These are phyloP conservation scores for Violaceomyces palustris DNA, from an alignment of 1,284 basidiomycete genomes.

Conservation along the genomic window DNA sequence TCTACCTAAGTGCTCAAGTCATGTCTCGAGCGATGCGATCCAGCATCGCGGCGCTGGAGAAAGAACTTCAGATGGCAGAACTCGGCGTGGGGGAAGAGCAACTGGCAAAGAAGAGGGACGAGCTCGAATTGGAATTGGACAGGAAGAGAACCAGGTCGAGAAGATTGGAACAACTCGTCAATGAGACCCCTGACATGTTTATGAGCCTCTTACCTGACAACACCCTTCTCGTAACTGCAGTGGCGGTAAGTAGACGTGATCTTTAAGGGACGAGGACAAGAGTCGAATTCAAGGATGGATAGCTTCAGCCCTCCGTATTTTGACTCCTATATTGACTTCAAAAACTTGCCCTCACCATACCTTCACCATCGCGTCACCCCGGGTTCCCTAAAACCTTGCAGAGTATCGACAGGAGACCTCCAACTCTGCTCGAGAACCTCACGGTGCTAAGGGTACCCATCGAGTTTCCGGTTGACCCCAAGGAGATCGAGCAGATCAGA, in stretches of 20 bases:
- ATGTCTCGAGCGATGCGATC: constrained; percentile 16
- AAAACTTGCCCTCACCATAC: not conserved
- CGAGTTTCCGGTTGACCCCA: not conserved
- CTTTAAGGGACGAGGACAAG: too few species aligned
- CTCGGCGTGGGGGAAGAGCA: constrained; percentile 7
- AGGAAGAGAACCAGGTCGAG: constrained; percentile 21
- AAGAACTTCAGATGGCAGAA: constrained; percentile 34
- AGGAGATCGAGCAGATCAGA: constrained; percentile 3
- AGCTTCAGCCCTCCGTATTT: too few species aligned
- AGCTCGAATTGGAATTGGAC: constrained; percentile 19
- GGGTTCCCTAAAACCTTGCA: not conserved
- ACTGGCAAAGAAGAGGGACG: constrained; percentile 2
- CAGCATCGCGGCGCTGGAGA: constrained; percentile 22
- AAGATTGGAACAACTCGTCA: constrained; percentile 29
- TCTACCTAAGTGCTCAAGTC: constrained; percentile 25
- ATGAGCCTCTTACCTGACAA: constrained; percentile 14
- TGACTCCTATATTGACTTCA: too few species aligned
- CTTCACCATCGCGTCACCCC: not conserved
- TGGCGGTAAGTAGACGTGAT: constrained; percentile 9
- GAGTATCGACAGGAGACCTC: constrained; percentile 35
- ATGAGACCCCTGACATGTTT: constrained; percentile 39
- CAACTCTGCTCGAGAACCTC: constrained; percentile 29
- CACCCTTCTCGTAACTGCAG: constrained; percentile 19
- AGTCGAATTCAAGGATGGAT: too few species aligned
- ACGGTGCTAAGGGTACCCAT: constrained; percentile 26